Base-by-base conservation (phyloP, 2,329 filamentous ascomycete species). In the Volutella citrinella region DNA sequence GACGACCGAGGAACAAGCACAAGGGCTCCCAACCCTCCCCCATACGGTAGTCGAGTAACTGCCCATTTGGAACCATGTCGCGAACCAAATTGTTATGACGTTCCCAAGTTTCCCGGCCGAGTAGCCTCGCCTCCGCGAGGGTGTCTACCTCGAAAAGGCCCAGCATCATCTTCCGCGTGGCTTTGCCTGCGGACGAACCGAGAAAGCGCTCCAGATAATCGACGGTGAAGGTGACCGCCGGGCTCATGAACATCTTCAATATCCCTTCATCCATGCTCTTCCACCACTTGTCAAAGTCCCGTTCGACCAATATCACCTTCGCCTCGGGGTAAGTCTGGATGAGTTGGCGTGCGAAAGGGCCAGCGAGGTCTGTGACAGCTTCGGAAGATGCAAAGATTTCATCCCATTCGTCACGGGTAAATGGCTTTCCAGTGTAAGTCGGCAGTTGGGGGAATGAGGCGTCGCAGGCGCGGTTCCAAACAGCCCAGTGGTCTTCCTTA, bases 21-120 rank as follows among this genome's bases (percentile, higher is more conserved):
- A 66, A 44, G 4, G 63, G 60, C 12, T 20, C 55, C 60, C 62
- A 65, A 2, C 64, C 64, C 3, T 59, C 48, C 1, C 44, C 50
- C 27, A 64, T 32, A 2, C 38, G 38, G 36, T 56, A 66, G 31
- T 59, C 48, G 6, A 65, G 32, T 14, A 64, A 32, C n/a, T 41
- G 35, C 2, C 32, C 51, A 4, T 40, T 19, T 0, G 56, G 48
- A 13, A 55, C 48, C 22, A 54, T 42, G 19, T 57, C 54, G 5
- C 46, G 42, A 2, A 65, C 42, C 10, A 47, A 31, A 1, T 37
- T 38, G 5, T 60, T 49, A 19, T 65, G 60, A 0, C 52, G 38
- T 2, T 55, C 49, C 19, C 60, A 64, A 0, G 49, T 38, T 14
- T 38, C 33, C 4, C 52, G 42, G 1, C 48, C 46, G 3, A 52